Conservation (phyloP, 179 eudicot genomes). For the Sideroxylon spinosum region DNA sequence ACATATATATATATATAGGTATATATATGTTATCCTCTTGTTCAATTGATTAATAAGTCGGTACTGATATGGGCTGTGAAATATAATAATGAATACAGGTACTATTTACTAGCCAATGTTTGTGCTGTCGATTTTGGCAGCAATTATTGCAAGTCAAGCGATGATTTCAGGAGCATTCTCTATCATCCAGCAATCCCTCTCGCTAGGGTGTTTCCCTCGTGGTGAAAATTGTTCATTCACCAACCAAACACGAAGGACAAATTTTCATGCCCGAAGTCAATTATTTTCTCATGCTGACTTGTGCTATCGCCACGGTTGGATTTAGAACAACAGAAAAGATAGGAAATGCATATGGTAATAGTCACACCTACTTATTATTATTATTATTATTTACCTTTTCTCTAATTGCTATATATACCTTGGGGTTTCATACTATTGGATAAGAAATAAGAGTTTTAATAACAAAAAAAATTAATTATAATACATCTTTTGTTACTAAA, state of each 20-base stretch:
- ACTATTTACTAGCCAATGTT: constrained; percentile 62
- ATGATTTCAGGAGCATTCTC: constrained; percentile 65
- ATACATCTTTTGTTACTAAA: too few relatives aligned
- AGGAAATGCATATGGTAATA: constrained; percentile 69
- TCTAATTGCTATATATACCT: too few relatives aligned
- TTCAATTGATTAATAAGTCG: too few relatives aligned
- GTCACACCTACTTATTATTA: too few relatives aligned
- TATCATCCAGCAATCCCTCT: constrained; percentile 59
- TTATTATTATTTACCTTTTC: too few relatives aligned
- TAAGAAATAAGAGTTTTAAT: too few relatives aligned
- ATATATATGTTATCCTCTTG: too few relatives aligned
- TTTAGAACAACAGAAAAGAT: constrained; percentile 55
- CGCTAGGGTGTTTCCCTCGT: constrained; percentile 65
- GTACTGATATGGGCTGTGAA: too few relatives aligned
- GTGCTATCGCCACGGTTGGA: constrained; percentile 48
- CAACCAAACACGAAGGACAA: constrained; percentile 55
- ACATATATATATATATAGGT: too few relatives aligned
- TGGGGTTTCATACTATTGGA: too few relatives aligned
- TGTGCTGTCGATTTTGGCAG: constrained; percentile 49
- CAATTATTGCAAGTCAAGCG: constrained; percentile 77
- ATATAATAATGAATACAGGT: constrained; percentile 18
- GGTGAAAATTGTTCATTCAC: constrained; percentile 66
- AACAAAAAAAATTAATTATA: too few relatives aligned
- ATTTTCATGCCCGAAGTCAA: constrained; percentile 68
- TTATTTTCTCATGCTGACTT: constrained; percentile 57